phyloP scores from a whole-genome alignment of 2,329 filamentous ascomycete genomes.

The Pseudogymnoascus sp. region DNA sequence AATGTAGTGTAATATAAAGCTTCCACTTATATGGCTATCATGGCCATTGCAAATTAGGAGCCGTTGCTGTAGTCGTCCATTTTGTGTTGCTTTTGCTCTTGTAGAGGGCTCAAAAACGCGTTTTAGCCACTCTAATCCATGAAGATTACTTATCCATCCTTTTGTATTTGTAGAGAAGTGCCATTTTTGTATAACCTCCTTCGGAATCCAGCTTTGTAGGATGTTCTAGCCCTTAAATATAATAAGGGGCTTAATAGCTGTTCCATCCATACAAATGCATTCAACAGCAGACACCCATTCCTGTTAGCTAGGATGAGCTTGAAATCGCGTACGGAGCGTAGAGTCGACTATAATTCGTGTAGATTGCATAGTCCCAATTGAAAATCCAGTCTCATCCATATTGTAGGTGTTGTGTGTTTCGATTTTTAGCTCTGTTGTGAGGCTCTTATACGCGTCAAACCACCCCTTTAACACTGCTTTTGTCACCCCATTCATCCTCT shows the following conservation, averaged over 20 bases:
- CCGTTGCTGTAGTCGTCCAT: not conserved
- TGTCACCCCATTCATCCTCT: too few species aligned
- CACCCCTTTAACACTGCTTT: too few species aligned
- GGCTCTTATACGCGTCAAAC: too few species aligned
- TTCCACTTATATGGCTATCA: constrained; percentile 7
- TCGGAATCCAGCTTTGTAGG: too few species aligned
- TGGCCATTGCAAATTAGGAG: constrained; percentile 11
- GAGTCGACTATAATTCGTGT: not conserved
- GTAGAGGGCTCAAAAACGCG: too few species aligned
- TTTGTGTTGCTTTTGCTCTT: not conserved
- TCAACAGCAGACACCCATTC: not conserved
- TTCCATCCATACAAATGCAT: not conserved
- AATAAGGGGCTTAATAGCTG: not conserved
- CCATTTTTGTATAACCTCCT: too few species aligned
- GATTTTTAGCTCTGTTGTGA: too few species aligned
- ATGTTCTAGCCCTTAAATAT: not conserved
- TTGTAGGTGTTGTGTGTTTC: too few species aligned
- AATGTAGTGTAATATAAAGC: too few species aligned
- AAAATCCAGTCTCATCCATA: not conserved
- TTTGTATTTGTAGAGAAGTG: too few species aligned
- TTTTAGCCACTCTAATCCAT: not conserved
- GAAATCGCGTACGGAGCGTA: not conserved
- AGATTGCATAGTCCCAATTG: constrained; percentile 6
- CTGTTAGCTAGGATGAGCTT: not conserved
- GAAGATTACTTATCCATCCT: not conserved